Base-by-base conservation (phyloP, 129 eudicot species). In the Flaveria linearis region DNA sequence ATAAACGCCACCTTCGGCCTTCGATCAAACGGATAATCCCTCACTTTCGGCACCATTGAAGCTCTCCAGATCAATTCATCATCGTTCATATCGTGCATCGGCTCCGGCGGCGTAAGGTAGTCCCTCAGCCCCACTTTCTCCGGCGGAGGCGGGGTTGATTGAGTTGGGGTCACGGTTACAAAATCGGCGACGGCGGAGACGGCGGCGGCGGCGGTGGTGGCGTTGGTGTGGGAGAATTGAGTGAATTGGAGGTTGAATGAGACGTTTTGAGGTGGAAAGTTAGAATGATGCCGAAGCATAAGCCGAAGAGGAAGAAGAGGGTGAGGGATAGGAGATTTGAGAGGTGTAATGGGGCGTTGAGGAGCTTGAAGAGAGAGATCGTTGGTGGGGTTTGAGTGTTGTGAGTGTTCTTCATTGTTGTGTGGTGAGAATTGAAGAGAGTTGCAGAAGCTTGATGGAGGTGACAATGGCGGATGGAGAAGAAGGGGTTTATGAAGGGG, bases 11-110 rank as follows among this genome's bases (percentile, higher is more conserved):
- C 76, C 72, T 85, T 91, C 0, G 89, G 89, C 2, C 61, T 81
- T 3, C 87, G 60, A 1, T 74, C 66, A 23, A 75, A 86, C 9
- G 93, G 93, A 56, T 66, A 82, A 2, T 82, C 85, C 2, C 41
- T 30, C 1, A 81, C 85, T 69, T 79, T 88, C 0, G 92, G 90
- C 36, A 62, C 82, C 90, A 88, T 87, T 2, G 95, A 88, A 7
- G 90, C 92, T 65, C 87, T 81, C 92, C 92, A 88, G n/a, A 91
- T 7, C 78, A 91, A 61, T 68, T 88, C 92, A 13, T 82, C 83
- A 30, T 91, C 97, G 0, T 15, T 79, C 88, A 91, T 88, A 36
- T 81, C 82, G 20, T 89, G 91, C 87, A 80, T 80, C n/a, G 73
- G 50, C 42, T 75, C 71, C 12, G 86, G 84, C 0, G 83, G 82